Base-by-base conservation (phyloP, 2,329 filamentous ascomycete genomes). In the Penicillium sp. region DNA sequence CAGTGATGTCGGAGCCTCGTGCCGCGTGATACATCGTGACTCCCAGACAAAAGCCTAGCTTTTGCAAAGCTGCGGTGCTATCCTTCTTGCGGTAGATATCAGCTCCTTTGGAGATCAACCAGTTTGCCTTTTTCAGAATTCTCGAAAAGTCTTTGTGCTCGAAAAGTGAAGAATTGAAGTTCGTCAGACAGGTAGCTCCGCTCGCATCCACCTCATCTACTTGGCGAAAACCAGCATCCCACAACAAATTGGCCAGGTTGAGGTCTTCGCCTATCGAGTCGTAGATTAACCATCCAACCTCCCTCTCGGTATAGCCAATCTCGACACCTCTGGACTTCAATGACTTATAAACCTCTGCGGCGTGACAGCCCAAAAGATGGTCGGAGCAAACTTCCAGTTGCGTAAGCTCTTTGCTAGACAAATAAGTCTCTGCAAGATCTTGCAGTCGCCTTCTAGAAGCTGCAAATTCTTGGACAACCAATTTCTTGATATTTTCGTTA, bases 81-180 rank as follows among this genome's bases (percentile, higher is more conserved):
- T 46, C 35, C 29, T 55, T 58, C 56, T 55, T 35, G 41, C 56
- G 31, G 50, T 61, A 19, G 17, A 60, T 13, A 47, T 60, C 53
- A 46, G 63, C 63, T 46, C 63, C 63, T 58, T 55, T 60, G 30
- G 47, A 57, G 45, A 58, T 62, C 4, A 65, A 46, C 63, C 63
- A 65, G 31, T 53, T 7, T 35, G 56, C 26, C 38, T 62, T 62
- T 35, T 53, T 15, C 41, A 65, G 35, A 21, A 21, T 21, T 21
- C 21, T 21, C 21, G 23, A 65, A 55, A 17, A 30, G 31, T 21
- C 21, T 21, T 21, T 21, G 21, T 21, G 21, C 21, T 21, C 21
- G 21, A 21, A 21, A 21, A 2, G 21, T 2, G 21, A 21, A 21
- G 21, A 21, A 21, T 56, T 51, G 17, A 52, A 15, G 41, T 52